Conservation (phyloP, 1,139 yeast species). For the Pichia sp. region DNA sequence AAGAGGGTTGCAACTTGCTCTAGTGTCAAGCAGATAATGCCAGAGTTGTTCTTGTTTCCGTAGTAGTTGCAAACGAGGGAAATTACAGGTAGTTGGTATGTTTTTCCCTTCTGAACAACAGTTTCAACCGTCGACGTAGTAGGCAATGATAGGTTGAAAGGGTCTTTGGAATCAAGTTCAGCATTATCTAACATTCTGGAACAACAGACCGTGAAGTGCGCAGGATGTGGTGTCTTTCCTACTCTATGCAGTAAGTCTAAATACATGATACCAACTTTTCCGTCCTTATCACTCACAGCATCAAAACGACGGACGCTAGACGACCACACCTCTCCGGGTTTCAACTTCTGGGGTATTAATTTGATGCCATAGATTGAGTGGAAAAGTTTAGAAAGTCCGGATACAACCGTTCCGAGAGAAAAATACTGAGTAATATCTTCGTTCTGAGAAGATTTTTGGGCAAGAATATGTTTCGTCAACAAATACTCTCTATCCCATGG, state of each 20-base stretch:
- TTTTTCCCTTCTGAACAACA: conserved; percentile 36
- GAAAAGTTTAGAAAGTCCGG: conserved; percentile 75
- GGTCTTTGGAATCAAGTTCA: conserved; percentile 32
- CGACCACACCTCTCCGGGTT: conserved; percentile 84
- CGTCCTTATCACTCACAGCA: conserved; percentile 59
- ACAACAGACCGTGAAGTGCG: conserved; percentile 96
- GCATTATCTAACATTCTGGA: conserved; percentile 66
- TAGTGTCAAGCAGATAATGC: conserved; percentile 51
- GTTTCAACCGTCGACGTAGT: conserved; percentile 34
- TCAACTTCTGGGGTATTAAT: conserved; percentile 50
- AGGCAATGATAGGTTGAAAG: conserved; percentile 28
- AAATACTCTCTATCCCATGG: conserved; percentile 95
- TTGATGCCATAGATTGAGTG: conserved; percentile 69
- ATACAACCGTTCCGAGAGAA: conserved; percentile 81
- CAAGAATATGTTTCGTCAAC: conserved; percentile 33
- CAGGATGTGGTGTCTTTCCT: conserved; percentile 71
- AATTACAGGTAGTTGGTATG: conserved; percentile 81
- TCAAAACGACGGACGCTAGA: conserved; percentile 79
- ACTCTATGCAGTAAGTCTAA: conserved; percentile 61
- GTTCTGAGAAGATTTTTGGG: conserved; percentile 34
- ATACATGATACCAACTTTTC: conserved; percentile 59
- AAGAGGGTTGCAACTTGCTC: conserved; percentile 88
- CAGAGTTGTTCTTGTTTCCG: conserved; percentile 25
- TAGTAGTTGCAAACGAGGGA: conserved; percentile 83
- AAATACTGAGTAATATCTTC: conserved; percentile 57